A percentile compares a stretch with the other conserved stretches of the same genome.
Conservation (phyloP, 345 rosid species). For the Atalantia buxifolia region DNA sequence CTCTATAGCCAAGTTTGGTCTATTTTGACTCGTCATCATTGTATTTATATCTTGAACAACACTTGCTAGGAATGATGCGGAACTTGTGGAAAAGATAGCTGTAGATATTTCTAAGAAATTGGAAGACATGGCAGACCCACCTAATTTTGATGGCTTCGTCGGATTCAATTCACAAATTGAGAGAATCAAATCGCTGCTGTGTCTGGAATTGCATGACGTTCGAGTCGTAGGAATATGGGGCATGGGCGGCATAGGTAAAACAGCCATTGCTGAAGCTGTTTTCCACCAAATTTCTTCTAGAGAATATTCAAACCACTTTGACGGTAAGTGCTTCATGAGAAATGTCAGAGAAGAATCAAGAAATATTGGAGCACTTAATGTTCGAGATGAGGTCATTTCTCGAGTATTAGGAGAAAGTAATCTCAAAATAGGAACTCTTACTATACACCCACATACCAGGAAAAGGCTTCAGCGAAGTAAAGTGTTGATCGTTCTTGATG, state of each 20-base stretch:
- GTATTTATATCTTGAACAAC: too few species aligned
- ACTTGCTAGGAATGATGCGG: neutral
- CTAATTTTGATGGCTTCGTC: neutral
- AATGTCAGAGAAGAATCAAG: neutral
- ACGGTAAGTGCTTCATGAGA: neutral
- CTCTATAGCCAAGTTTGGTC: too few species aligned
- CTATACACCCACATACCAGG: neutral
- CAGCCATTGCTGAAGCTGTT: neutral
- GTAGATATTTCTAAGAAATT: neutral
- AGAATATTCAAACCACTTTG: neutral
- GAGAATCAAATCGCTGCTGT: neutral
- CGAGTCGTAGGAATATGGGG: neutral
- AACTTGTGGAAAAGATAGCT: neutral
- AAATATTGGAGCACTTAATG: neutral
- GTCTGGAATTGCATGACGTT: neutral
- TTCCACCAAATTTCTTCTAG: neutral
- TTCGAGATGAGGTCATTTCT: neutral
- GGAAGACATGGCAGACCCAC: neutral
- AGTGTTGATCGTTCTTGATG: constrained; percentile 2
- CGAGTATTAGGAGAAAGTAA: neutral
- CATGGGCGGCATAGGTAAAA: constrained; percentile 10
- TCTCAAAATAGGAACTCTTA: neutral
- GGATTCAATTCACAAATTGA: neutral
- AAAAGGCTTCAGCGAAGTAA: neutral
- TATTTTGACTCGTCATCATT: too few species aligned